Evolutionary conservation across 139 green algal genomes (phyloP), one percentile per base, ranked within the genome.

Genomic region (Micractinium sp.): DNA sequence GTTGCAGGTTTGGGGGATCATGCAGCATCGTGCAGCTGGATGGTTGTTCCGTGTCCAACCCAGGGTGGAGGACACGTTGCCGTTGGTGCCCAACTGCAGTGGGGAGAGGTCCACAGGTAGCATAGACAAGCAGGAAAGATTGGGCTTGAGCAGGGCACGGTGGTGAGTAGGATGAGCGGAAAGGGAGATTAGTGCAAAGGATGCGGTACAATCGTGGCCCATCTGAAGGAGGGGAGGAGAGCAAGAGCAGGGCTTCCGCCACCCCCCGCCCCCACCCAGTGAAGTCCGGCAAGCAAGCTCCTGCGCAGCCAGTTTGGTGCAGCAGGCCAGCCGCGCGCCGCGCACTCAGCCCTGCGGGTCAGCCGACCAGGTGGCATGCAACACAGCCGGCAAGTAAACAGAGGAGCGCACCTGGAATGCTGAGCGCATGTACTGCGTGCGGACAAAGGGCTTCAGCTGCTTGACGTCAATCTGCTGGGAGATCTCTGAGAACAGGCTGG

Each of bases 381-480:
- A 56, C 47, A 56, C 7, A 16, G 47, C 16, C 22, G 7, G 16
- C 2, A 73, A 29, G 3, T 73, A n/a, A n/a, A 79, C 16, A 14
- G 27, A 15, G n/a, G 73, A 69, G 31, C 78, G 36, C n/a, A 47
- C 81, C 81, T 86, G 81, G 81, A 86, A 86, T n/a, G 81, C 81
- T 12, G 95, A 96, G 78, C 97, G 95, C 94, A 98, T 97, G 95
- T 99, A 99, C 93, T 98, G 95, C 73, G 97, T 99, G 84, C 97
- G 95, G 31, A 99, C 90, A 60, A 98, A 95, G 35, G 97, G 96
- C 67, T 93, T 89, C 80, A 99, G 95, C 94, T 98, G 96, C 95
- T 98, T 98, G 82, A 92, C 92, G 92, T 99, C 96, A 27, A 99
- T 94, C 39, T 93, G 91, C 86, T 96, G 92, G 82, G 96, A 94